A percentile compares a stretch with the other conserved stretches of the same genome.
Evolutionary conservation across 1,284 basidiomycete genomes (phyloP).

Genomic region (Xanthoconium separans): DNA sequence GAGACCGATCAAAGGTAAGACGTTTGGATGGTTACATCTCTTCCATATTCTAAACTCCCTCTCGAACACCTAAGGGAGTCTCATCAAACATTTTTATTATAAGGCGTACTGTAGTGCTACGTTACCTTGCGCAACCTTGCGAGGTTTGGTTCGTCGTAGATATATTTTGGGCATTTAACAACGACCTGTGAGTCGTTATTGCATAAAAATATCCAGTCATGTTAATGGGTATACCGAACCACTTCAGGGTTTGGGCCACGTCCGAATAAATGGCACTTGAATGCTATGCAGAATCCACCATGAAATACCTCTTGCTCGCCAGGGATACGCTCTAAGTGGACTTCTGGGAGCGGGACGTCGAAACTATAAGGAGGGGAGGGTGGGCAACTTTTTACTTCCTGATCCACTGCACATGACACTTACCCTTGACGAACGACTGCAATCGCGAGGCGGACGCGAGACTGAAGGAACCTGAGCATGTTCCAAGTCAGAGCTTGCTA

Average conservation of each 20-base stretch:
- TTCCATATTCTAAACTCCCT: conserved; percentile 6
- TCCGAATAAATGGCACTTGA: conserved; percentile 8
- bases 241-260: conserved; percentile 8
- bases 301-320: conserved; percentile 4
- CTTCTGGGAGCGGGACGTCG: background rate
- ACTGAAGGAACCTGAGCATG: conserved; percentile 5
- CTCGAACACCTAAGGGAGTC: conserved; percentile 6
- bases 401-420: background rate
- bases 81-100: too few relatives aligned
- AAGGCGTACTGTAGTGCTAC: background rate
- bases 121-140: conserved; percentile 9
- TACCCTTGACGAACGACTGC: conserved; percentile 1
- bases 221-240: conserved; percentile 1
- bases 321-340: conserved; percentile 10
- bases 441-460: background rate
- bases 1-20: conserved; percentile 11
- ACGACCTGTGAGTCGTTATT: conserved; percentile 6
- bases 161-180: conserved; percentile 10
- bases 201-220: background rate
- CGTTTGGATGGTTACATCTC: conserved; percentile 5
- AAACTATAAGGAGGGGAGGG: background rate
- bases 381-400: background rate
- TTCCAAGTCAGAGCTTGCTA: background rate
- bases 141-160: background rate
- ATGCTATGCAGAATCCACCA: conserved; percentile 11